A percentile compares a stretch with the other conserved stretches of the same genome.
These are phyloP conservation scores for Malassezia pachydermatis DNA, from an alignment of 1,284 basidiomycete genomes.

Conservation along the genomic window DNA sequence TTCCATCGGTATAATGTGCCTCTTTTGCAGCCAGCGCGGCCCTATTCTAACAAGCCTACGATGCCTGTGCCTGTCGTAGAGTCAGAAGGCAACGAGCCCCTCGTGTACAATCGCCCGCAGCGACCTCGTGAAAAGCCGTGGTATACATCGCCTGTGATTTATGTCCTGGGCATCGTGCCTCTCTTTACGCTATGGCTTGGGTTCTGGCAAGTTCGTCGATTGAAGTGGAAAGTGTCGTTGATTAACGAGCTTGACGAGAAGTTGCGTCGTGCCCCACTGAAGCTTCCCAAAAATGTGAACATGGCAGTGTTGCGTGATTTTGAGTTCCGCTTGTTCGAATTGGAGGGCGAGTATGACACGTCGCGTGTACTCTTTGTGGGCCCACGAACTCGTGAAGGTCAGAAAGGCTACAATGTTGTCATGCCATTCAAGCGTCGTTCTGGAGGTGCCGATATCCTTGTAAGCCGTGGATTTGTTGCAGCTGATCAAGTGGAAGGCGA, in stretches of 20 bases:
- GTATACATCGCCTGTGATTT: slow-evolving; percentile 36
- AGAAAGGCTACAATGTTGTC: slow-evolving; percentile 73
- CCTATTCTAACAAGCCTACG: neutral
- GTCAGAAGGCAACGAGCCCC: slow-evolving; percentile 2
- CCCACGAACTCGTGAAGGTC: slow-evolving; percentile 77
- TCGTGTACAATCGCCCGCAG: slow-evolving; percentile 17
- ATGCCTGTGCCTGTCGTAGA: slow-evolving; percentile 3
- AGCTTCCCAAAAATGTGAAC: slow-evolving; percentile 73
- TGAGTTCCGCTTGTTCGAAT: slow-evolving; percentile 31
- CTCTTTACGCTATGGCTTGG: slow-evolving; percentile 84
- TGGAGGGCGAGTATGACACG: slow-evolving; percentile 51
- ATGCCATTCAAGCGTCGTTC: slow-evolving; percentile 65
- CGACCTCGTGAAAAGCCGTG: slow-evolving; percentile 17
- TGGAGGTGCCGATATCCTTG: slow-evolving; percentile 57
- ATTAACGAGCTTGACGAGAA: slow-evolving; percentile 93
- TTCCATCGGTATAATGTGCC: no score
- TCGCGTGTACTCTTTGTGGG: slow-evolving; percentile 67
- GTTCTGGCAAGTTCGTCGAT: slow-evolving; percentile 77
- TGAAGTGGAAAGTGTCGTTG: slow-evolving; percentile 87
- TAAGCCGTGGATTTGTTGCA: slow-evolving; percentile 73
- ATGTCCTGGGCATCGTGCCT: slow-evolving; percentile 75
- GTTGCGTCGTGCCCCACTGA: slow-evolving; percentile 66
- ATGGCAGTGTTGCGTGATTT: slow-evolving; percentile 31
- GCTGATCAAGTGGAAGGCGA: slow-evolving; percentile 47
- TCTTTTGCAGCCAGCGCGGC: no score